Conservation (phyloP, 129 eudicot genomes). For the Flaveria linearis region DNA sequence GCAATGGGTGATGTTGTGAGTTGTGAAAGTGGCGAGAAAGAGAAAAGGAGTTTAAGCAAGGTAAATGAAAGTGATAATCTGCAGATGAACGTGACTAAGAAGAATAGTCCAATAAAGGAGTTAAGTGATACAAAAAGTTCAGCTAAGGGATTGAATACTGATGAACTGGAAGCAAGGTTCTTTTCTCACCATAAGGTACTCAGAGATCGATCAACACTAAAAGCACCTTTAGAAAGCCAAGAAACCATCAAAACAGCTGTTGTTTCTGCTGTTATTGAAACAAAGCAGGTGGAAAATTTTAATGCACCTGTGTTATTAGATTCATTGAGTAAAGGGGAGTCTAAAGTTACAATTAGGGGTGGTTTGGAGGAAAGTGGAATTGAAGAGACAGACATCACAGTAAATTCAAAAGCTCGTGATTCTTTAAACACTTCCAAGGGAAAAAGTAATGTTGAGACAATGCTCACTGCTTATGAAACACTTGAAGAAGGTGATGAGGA, state of each 20-base stretch:
- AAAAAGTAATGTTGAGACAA: constrained; percentile 32
- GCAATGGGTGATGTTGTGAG: constrained; percentile 68
- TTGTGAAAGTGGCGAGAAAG: constrained; percentile 39
- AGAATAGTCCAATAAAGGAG: constrained; percentile 23
- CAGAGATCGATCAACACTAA: constrained; percentile 51
- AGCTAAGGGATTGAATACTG: constrained; percentile 58
- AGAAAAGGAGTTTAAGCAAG: constrained; percentile 15
- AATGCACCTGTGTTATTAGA: constrained; percentile 44
- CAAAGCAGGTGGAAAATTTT: constrained; percentile 35
- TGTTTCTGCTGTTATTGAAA: constrained; percentile 17
- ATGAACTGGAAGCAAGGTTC: constrained; percentile 78
- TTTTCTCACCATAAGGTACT: constrained; percentile 83
- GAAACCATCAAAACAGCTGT: constrained; percentile 9
- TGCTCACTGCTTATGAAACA: constrained; percentile 58
- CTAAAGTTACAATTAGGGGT: constrained; percentile 31
- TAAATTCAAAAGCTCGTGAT: constrained; percentile 22
- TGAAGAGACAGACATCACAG: constrained; percentile 50
- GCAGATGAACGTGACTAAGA: constrained; percentile 1
- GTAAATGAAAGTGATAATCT: constrained; percentile 19
- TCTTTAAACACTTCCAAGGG: constrained; percentile 33
- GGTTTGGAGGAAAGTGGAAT: constrained; percentile 35
- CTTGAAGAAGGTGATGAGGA: constrained; percentile 69
- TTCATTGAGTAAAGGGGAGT: constrained; percentile 44
- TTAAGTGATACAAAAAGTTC: constrained; percentile 29
- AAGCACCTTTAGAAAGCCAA: constrained; percentile 35